Evolutionary conservation across 2,329 filamentous ascomycete species (phyloP).

Genomic region (Myriangium duriaei): DNA sequence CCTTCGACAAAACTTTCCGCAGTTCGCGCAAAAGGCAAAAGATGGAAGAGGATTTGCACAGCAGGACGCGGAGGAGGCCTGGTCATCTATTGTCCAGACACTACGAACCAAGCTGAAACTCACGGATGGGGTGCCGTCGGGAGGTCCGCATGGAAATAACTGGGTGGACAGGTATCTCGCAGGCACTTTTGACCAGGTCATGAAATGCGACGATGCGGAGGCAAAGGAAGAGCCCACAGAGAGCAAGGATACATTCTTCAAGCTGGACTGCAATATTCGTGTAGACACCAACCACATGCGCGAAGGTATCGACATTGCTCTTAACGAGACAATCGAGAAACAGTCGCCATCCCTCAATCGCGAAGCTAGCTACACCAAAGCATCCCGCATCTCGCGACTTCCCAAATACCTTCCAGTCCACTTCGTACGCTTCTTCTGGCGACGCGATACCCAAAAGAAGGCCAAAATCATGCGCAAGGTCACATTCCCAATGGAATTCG

Average conservation of each 20-base stretch:
- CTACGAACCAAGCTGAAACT: conserved; percentile 65
- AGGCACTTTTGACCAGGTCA: conserved; percentile 63
- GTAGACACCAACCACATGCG: conserved; percentile 75
- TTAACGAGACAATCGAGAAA: conserved; percentile 89
- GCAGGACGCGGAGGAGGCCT: conserved; percentile 96
- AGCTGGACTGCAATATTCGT: conserved; percentile 93
- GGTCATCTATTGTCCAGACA: conserved; percentile 85
- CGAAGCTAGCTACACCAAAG: conserved; percentile 78
- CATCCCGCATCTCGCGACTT: conserved; percentile 74
- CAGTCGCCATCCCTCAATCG: conserved; percentile 63
- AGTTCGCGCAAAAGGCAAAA: conserved; percentile 83
- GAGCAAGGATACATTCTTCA: conserved; percentile 66
- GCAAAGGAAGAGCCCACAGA: conserved; percentile 60
- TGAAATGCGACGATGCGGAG: conserved; percentile 71
- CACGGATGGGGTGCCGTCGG: conserved; percentile 41
- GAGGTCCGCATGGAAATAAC: conserved; percentile 15
- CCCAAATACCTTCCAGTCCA: conserved; percentile 95
- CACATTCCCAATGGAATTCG: conserved; percentile 84
- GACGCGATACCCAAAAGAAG: conserved; percentile 89
- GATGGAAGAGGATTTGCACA: conserved; percentile 81
- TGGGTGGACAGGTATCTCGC: conserved; percentile 77
- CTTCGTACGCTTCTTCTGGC: conserved; percentile 98
- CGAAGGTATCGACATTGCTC: conserved; percentile 70
- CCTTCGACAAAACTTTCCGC: conserved; percentile 68
- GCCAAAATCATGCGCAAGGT: conserved; percentile 99